Base-by-base conservation (phyloP, 768 basidiomycete genomes). In the Fomitopsis serialis region DNA sequence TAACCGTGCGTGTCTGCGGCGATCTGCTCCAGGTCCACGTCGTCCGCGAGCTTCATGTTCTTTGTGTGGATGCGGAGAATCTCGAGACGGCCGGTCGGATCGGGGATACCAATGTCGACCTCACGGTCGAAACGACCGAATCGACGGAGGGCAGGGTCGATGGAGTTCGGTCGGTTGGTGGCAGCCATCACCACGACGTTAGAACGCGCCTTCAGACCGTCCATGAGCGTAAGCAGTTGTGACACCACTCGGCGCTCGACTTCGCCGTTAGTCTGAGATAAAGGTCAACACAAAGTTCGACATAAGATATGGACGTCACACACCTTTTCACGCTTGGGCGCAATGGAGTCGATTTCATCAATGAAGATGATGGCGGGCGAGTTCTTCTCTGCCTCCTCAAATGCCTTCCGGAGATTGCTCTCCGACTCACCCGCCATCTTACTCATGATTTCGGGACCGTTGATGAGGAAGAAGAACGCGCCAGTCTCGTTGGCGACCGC, bases 111-210 rank as follows among this genome's bases (percentile, higher is more conserved):
- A 58, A 99, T 99, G 72, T 99, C 97, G 61, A 99, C 89, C 74
- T 99, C 97, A 67, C 97, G 90, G 74, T 99, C 97, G 73, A 99
- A 99, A 52, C 97, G 92, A 68, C 97, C 97, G 73, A 98, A 98
- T 57, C 97, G 95, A 66, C 97, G 86, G 46, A 99, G 89, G 29
- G 97, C 97, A 45, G 97, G 97, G 68, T 99, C 97, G 62, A 99
- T 98, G 21, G 97, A 98, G 77, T 99, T 99, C 46, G 97, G 97
- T 61, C 97, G 78, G 77, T 98, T 98, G 53, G 94, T 99, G 21
- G 97, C 97, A 53, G 97, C 97, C 97, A 99, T 99, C 52, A 99
- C 96, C 57, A 99, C 97, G 42, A 99, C 93, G 66, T 98, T 99
- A 22, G 97, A 96, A 57, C 97, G 94, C 42, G 96, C 94, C 72